These are phyloP conservation scores for Verruconis gallopava DNA, from an alignment of 2,329 filamentous ascomycete genomes.

Conservation along the genomic window DNA sequence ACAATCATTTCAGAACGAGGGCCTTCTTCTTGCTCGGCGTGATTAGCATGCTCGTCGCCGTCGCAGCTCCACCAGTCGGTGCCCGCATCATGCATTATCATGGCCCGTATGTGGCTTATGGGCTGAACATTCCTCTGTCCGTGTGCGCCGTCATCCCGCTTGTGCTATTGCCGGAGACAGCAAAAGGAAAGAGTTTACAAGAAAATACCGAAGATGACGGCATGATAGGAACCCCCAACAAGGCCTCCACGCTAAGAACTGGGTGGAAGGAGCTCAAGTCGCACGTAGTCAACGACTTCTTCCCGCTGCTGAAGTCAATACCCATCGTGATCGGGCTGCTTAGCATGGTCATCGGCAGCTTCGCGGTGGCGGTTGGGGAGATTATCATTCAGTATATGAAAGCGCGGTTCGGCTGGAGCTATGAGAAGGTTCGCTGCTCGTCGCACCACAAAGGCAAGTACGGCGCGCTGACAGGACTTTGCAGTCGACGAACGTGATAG, in stretches of 20 bases:
- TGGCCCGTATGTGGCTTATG: neutral
- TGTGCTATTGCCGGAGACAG: neutral
- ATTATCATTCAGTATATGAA: slow-evolving; percentile 4
- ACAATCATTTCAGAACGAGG: neutral
- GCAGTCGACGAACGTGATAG: neutral
- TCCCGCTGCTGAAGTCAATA: slow-evolving; percentile 1
- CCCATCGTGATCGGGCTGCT: slow-evolving; percentile 3
- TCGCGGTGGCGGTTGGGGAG: neutral
- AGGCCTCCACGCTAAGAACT: neutral
- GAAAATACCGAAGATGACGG: neutral
- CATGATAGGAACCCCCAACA: neutral
- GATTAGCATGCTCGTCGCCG: neutral
- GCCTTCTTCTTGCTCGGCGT: slow-evolving; percentile 6
- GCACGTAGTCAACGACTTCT: neutral
- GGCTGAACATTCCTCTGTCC: neutral
- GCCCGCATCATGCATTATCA: neutral
- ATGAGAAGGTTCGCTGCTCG: neutral
- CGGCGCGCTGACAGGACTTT: neutral
- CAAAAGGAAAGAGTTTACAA: neutral
- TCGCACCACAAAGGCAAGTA: neutral
- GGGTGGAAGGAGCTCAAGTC: neutral
- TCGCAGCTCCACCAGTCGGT: slow-evolving; percentile 1
- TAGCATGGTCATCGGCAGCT: neutral
- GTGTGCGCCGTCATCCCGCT: neutral
- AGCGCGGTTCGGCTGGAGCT: slow-evolving; percentile 1